A percentile compares a stretch with the other conserved stretches of the same genome.
Evolutionary conservation across 352 stramenopile species (phyloP).

Genomic region (Phytophthora lateralis): DNA sequence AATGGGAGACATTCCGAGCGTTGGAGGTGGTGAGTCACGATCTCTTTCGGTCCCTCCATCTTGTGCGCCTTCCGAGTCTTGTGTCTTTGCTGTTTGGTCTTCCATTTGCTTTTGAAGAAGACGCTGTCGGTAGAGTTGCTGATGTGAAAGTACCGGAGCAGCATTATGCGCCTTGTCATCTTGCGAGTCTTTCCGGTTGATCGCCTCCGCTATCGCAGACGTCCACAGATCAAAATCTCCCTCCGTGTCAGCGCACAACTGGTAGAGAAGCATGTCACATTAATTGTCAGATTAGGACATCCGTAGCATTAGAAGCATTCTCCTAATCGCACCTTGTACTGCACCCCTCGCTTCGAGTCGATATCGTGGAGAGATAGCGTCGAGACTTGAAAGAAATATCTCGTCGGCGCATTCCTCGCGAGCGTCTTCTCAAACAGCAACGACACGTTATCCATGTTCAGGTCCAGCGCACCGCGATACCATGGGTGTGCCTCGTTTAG

Average conservation of each 20-base stretch:
- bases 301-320: background rate
- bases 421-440: conserved; percentile 85
- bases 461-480: conserved; percentile 78
- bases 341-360: conserved; percentile 79
- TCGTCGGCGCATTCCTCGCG: conserved; percentile 74
- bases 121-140: conserved; percentile 80
- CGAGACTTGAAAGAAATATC: conserved; percentile 88
- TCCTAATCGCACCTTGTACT: conserved; percentile 71
- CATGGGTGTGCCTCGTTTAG: conserved; percentile 80
- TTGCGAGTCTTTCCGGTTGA: conserved; percentile 73
- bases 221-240: conserved; percentile 84
- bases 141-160: conserved; percentile 58
- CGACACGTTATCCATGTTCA: conserved; percentile 78
- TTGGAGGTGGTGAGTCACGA: conserved; percentile 12
- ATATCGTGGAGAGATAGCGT: conserved; percentile 77
- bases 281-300: conserved; percentile 14
- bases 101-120: conserved; percentile 63
- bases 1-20: conserved; percentile 7
- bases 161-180: conserved; percentile 26
- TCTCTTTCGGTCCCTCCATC: conserved; percentile 13
- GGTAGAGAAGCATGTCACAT: conserved; percentile 21
- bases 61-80: conserved; percentile 11
- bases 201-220: conserved; percentile 69
- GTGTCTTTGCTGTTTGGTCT: conserved; percentile 24
- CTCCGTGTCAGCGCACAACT: conserved; percentile 79